These are phyloP conservation scores for Medicago lupulina DNA, from an alignment of 306 rosid species.

Conservation along the genomic window DNA sequence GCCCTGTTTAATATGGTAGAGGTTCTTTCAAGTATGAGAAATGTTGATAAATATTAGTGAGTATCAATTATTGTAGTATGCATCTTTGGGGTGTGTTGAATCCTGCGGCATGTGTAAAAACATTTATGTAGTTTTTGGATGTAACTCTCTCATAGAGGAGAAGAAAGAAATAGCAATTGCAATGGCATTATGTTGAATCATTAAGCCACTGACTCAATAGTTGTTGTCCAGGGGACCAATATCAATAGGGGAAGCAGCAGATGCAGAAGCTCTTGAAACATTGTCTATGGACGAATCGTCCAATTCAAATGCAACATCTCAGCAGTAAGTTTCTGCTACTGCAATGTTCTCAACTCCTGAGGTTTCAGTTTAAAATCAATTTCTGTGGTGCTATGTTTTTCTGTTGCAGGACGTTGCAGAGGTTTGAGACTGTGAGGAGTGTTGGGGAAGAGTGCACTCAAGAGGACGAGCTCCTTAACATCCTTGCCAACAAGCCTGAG, in stretches of 20 bases:
- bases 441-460: neutral
- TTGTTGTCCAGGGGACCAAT: neutral
- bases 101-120: no score
- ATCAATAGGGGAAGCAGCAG: neutral
- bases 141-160: neutral
- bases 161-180: neutral
- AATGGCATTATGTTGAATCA: neutral
- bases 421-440: neutral
- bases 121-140: no score
- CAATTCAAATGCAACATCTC: neutral
- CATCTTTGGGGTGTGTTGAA: no score
- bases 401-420: neutral
- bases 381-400: neutral
- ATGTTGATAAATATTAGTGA: neutral
- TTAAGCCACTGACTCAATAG: neutral
- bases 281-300: neutral
- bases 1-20: neutral
- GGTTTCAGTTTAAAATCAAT: neutral
- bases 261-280: neutral
- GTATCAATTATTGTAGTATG: neutral
- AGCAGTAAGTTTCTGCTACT: neutral
- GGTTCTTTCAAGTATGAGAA: neutral
- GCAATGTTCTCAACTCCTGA: neutral
- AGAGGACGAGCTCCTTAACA: neutral
- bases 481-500: slow-evolving; percentile 55